Evolutionary conservation across 805 yeast species (phyloP).

Genomic region (Candida tammaniensis): DNA sequence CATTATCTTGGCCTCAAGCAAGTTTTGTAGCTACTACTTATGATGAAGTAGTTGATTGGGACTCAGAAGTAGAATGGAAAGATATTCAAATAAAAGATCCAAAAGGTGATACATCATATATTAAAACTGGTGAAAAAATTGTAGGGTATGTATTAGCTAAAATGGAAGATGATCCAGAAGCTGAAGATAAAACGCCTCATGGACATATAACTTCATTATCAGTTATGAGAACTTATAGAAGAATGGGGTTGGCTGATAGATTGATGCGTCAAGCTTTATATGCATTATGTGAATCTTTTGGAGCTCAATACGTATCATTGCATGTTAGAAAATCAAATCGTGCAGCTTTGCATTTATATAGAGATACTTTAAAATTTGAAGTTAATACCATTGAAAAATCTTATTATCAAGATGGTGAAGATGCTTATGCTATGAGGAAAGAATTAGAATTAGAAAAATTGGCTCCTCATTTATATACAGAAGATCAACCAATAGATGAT

Average conservation of each 20-base stretch:
- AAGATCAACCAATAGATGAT: constrained; percentile 52
- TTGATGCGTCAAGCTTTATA: constrained; percentile 82
- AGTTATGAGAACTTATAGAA: constrained; percentile 92
- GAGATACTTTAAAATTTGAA: constrained; percentile 80
- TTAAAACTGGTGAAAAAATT: constrained; percentile 67
- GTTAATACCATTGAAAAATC: constrained; percentile 77
- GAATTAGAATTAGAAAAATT: constrained; percentile 58
- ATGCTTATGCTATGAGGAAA: constrained; percentile 93
- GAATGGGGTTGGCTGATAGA: constrained; percentile 92
- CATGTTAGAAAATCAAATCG: constrained; percentile 92
- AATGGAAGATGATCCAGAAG: constrained; percentile 91
- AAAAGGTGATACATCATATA: constrained; percentile 64
- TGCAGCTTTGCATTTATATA: constrained; percentile 90
- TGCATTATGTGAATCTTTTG: constrained; percentile 76
- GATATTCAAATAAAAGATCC: constrained; percentile 26
- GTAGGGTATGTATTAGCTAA: constrained; percentile 97
- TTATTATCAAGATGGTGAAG: constrained; percentile 97
- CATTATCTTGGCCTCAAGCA: constrained; percentile 96
- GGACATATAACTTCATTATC: constrained; percentile 94
- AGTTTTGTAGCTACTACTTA: constrained; percentile 91
- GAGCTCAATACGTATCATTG: constrained; percentile 79
- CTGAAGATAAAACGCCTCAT: constrained; percentile 70
- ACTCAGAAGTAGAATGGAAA: constrained; percentile 22
- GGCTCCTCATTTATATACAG: constrained; percentile 55
- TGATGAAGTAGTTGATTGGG: constrained; percentile 36